These are phyloP conservation scores for Aspergillus eucalypticola DNA, from an alignment of 2,329 filamentous ascomycete species.

Conservation along the genomic window DNA sequence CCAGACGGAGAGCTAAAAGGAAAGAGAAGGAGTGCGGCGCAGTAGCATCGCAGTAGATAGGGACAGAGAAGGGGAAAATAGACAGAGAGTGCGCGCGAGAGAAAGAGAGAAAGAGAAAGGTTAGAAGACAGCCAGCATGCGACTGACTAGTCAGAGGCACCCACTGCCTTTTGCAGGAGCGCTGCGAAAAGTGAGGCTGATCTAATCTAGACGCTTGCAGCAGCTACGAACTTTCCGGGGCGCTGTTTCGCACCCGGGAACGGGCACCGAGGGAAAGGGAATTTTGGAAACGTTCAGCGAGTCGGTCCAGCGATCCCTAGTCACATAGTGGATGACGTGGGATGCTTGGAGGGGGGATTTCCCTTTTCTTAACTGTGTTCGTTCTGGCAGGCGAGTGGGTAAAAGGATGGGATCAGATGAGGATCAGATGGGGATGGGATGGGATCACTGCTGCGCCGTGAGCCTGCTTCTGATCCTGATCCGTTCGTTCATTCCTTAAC, in stretches of 20 bases:
- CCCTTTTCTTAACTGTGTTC: neutral
- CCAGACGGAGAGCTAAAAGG: neutral
- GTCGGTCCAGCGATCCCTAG: neutral
- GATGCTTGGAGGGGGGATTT: conserved; percentile 2
- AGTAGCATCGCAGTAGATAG: neutral
- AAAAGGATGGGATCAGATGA: neutral
- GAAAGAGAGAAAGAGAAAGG: conserved; percentile 5
- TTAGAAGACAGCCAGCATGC: conserved; percentile 11
- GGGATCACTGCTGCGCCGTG: too few relatives aligned
- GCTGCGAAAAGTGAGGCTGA: conserved; percentile 20
- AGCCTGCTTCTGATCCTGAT: neutral
- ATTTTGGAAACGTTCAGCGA: neutral
- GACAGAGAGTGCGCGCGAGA: conserved; percentile 10
- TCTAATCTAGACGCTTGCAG: conserved; percentile 12
- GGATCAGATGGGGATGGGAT: too few relatives aligned
- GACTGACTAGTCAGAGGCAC: conserved; percentile 18
- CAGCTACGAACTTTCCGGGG: conserved; percentile 12
- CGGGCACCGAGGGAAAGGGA: conserved; percentile 1
- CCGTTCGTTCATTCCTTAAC: conserved; percentile 1
- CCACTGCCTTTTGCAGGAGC: conserved; percentile 14
- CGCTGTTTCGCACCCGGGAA: conserved; percentile 7
- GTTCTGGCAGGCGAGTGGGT: neutral
- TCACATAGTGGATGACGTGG: conserved; percentile 16
- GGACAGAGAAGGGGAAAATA: neutral
- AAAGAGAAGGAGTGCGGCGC: neutral